Conservation (phyloP, 768 basidiomycete genomes). For the Mycena floridula region DNA sequence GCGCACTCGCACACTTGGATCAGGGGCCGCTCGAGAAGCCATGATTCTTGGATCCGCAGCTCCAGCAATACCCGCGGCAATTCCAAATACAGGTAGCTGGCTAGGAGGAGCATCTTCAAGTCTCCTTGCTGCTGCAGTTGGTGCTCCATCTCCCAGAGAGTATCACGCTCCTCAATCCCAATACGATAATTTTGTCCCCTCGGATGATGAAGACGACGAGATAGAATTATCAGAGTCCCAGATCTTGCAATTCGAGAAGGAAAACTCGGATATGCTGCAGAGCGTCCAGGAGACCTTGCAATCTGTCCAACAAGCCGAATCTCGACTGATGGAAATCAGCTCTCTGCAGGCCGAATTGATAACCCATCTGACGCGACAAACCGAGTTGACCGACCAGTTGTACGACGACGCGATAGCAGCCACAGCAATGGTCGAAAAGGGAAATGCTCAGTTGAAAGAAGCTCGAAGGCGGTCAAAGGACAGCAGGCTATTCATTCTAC, state of each 20-base stretch:
- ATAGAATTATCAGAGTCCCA: slow-evolving; percentile 80
- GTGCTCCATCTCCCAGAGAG: slow-evolving; percentile 31
- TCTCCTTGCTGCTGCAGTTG: slow-evolving; percentile 57
- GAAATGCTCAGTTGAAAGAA: slow-evolving; percentile 86
- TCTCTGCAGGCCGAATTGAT: slow-evolving; percentile 90
- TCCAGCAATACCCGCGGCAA: slow-evolving; percentile 9
- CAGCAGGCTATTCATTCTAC: slow-evolving; percentile 79
- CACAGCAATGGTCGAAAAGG: slow-evolving; percentile 79
- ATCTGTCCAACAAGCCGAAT: slow-evolving; percentile 88
- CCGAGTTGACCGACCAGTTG: slow-evolving; percentile 87
- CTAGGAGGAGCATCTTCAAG: slow-evolving; percentile 53
- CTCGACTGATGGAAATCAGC: slow-evolving; percentile 88
- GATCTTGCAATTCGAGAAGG: slow-evolving; percentile 88
- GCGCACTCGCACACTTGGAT: slow-evolving; percentile 76
- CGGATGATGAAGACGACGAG: slow-evolving; percentile 72
- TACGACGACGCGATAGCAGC: slow-evolving; percentile 93
- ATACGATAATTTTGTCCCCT: slow-evolving; percentile 20
- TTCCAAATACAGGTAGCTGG: slow-evolving; percentile 43
- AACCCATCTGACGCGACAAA: slow-evolving; percentile 80
- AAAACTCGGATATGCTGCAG: slow-evolving; percentile 83
- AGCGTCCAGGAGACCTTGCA: slow-evolving; percentile 82
- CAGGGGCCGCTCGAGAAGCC: slow-evolving; percentile 63
- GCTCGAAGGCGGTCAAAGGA: slow-evolving; percentile 85
- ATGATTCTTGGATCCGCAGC: slow-evolving; percentile 34
- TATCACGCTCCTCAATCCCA: slow-evolving; percentile 16